Evolutionary conservation across 2,329 filamentous ascomycete species (phyloP).

Genomic region (Neofusicoccum laricinum): DNA sequence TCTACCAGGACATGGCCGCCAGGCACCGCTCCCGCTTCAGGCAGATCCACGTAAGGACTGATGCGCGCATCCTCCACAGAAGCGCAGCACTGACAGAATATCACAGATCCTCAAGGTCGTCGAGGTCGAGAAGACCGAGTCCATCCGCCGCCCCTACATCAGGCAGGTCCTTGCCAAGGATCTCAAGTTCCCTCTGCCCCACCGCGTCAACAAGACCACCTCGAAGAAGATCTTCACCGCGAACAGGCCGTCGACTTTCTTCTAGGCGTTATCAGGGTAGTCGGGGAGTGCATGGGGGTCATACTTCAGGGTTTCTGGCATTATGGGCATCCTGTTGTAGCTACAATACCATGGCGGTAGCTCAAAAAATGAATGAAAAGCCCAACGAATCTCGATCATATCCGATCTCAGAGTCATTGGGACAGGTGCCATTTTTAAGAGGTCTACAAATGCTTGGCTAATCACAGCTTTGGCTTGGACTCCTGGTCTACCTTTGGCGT

Average conservation of each 20-base stretch:
- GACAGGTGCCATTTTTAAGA: background rate
- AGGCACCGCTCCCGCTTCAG: constrained; percentile 97
- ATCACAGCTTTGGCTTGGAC: constrained; percentile 3
- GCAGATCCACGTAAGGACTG: constrained; percentile 85
- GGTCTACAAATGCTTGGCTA: background rate
- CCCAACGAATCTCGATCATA: constrained; percentile 23
- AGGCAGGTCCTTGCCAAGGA: constrained; percentile 94
- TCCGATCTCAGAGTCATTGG: background rate
- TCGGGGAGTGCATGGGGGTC: constrained; percentile 34
- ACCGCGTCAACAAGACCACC: constrained; percentile 81
- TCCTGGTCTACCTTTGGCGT: constrained; percentile 33
- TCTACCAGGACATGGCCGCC: constrained; percentile 99
- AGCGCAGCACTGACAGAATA: background rate
- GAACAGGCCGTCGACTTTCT: constrained; percentile 94
- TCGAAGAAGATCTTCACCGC: constrained; percentile 91
- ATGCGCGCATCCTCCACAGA: background rate
- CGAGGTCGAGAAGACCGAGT: constrained; percentile 86
- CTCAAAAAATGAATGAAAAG: constrained; percentile 43
- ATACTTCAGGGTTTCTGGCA: constrained; percentile 33
- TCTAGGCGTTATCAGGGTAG: constrained; percentile 61
- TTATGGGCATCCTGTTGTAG: constrained; percentile 38
- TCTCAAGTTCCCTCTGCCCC: constrained; percentile 97
- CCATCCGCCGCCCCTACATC: constrained; percentile 98
- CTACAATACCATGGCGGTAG: constrained; percentile 25
- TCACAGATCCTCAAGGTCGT: constrained; percentile 93